Evolutionary conservation across 129 eudicot species (phyloP), one percentile per base, ranked within the genome.

Genomic region (Rutidosis leptorrhynchoides): DNA sequence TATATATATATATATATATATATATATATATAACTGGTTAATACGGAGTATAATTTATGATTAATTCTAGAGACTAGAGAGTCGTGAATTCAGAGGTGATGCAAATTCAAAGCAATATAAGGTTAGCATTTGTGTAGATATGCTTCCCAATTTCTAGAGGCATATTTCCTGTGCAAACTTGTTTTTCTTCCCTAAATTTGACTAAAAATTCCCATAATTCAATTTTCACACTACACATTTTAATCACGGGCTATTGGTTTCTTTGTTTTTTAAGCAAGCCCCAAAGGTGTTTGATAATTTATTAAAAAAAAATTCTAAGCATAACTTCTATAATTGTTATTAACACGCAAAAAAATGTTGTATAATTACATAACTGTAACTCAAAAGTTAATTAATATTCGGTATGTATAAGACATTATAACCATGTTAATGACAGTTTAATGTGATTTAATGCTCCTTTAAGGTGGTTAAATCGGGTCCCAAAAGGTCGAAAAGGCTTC

Each of bases 51-150:
- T n/a, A n/a, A 0, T 63, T 63, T 22, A 40, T 21, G 33, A 43
- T 25, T 64, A 17, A 40, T 42, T 15, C 69, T 43, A 42, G 37
- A 40, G 7, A n/a, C 69, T 43, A 42, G 37, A 40, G 7, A n/a
- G 11, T 58, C 64, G 30, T 19, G 53, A 27, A 49, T 27, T 27
- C 16, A 26, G 10, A 10, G 14, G 21, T 12, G 71, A 49, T 3
- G 48, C 48, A 51, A 48, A 19, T 49, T 51, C 58, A 49, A 49
- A 29, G 49, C 45, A 30, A 66, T 17, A 66, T 21, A 2, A 32
- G 26, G n/a, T 3, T 61, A 30, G 60, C 17, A 66, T 10, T 9
- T 51, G 29, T 4, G 9, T 49, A 49, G 29, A 66, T n/a, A n/a
- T 28, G 48, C 58, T 65, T 19, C 17, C 26, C 55, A 11, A 65